A percentile compares a stretch with the other conserved stretches of the same genome.
These are phyloP conservation scores for Ilex paraguariensis DNA, from an alignment of 305 asterid genomes.

Conservation along the genomic window DNA sequence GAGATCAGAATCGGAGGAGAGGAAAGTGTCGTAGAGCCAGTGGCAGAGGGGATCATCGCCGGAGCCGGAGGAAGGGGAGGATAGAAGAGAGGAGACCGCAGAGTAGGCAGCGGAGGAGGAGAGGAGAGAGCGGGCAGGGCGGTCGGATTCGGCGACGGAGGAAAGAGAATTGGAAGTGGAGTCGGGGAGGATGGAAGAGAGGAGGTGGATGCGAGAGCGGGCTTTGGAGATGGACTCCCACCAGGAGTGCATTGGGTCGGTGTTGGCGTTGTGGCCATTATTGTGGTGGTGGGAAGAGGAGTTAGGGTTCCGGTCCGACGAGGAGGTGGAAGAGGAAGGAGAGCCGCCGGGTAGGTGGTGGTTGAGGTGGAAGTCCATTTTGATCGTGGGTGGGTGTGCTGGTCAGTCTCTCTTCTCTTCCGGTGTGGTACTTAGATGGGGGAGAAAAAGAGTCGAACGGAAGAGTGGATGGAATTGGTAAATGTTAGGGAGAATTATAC, in stretches of 20 bases:
- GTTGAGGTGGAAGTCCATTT: conserved; percentile 60
- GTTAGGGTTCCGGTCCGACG: conserved; percentile 29
- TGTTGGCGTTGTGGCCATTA: conserved; percentile 17
- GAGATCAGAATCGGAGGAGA: conserved; percentile 68
- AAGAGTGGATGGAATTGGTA: too few species aligned
- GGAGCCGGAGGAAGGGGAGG: conserved; percentile 59
- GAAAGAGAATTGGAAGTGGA: conserved; percentile 28
- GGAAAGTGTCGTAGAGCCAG: conserved; percentile 94
- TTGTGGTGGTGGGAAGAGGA: conserved; percentile 17
- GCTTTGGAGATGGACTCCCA: conserved; percentile 96
- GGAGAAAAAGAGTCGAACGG: too few species aligned
- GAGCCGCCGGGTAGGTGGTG: conserved; percentile 49
- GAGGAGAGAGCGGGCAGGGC: conserved; percentile 90
- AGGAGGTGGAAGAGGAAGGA: conserved; percentile 65
- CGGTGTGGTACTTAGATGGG: too few species aligned
- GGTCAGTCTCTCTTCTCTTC: not conserved
- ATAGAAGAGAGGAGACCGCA: conserved; percentile 50
- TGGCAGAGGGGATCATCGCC: conserved; percentile 80
- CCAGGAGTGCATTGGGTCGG: conserved; percentile 87
- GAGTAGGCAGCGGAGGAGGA: conserved; percentile 70
- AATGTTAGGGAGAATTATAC: too few species aligned
- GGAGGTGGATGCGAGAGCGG: conserved; percentile 77
- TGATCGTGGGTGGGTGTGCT: not conserved
- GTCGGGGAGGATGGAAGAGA: conserved; percentile 55
- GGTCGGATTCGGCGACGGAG: conserved; percentile 85